phyloP scores from a whole-genome alignment of 768 basidiomycete genomes.

The Cantharellus anzutake region DNA sequence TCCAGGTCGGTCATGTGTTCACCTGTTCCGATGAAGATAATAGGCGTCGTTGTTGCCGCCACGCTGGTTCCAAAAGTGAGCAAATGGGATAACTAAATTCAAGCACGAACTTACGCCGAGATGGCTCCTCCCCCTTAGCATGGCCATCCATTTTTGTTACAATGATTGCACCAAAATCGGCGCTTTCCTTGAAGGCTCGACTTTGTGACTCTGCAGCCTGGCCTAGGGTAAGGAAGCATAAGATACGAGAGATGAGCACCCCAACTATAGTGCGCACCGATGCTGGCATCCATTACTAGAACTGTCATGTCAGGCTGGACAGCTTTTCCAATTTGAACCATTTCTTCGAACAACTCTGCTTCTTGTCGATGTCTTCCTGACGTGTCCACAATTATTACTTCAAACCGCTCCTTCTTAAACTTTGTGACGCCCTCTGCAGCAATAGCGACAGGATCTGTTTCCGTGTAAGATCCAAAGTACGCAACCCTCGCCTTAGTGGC shows the following conservation, averaged over 20 bases:
- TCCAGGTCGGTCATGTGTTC: conserved; percentile 97
- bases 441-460: conserved; percentile 92
- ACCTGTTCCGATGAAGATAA: conserved; percentile 95
- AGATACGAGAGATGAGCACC: background rate
- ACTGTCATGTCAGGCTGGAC: conserved; percentile 96
- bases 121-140: conserved; percentile 99
- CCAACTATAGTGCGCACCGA: conserved; percentile 27
- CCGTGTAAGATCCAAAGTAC: conserved; percentile 97
- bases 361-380: conserved; percentile 96
- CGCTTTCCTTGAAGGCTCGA: conserved; percentile 92
- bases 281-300: conserved; percentile 89
- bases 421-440: conserved; percentile 89
- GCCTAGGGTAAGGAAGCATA: conserved; percentile 26
- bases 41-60: conserved; percentile 95
- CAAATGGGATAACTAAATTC: background rate
- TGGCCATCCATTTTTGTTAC: conserved; percentile 99
- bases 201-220: conserved; percentile 97
- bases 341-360: conserved; percentile 89
- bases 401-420: conserved; percentile 96
- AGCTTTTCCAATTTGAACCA: conserved; percentile 89
- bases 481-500: conserved; percentile 98
- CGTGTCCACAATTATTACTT: conserved; percentile 97
- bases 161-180: conserved; percentile 95
- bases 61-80: conserved; percentile 35
- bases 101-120: conserved; percentile 63